A percentile compares a stretch with the other conserved stretches of the same genome.
Conservation (phyloP, 148 eudicot species). For the Bassia scoparia region DNA sequence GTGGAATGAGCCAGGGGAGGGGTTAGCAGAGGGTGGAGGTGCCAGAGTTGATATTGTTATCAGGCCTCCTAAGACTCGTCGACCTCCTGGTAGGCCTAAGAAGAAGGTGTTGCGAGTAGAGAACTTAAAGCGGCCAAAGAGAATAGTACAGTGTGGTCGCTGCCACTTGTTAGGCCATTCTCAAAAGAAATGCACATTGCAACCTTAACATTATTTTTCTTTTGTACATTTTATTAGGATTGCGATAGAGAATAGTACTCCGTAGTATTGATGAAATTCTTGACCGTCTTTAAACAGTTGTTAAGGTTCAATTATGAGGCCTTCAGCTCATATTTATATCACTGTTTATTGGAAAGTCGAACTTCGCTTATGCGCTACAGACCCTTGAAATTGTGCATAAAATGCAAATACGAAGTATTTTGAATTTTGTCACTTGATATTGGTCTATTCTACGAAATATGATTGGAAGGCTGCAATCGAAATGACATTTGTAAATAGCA, state of each 20-base stretch:
- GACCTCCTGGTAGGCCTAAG: slow-evolving; percentile 98
- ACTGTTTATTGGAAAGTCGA: not conserved
- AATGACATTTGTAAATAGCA: too few species aligned
- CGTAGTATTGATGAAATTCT: slow-evolving; percentile 7
- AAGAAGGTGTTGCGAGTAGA: slow-evolving; percentile 91
- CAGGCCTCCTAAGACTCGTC: slow-evolving; percentile 81
- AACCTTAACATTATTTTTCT: slow-evolving; percentile 26
- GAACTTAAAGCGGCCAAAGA: slow-evolving; percentile 82
- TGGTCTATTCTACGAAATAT: too few species aligned
- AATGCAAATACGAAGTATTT: too few species aligned
- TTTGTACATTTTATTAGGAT: slow-evolving; percentile 15
- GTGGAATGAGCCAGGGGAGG: slow-evolving; percentile 64
- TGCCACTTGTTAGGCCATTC: slow-evolving; percentile 97
- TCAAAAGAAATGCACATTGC: slow-evolving; percentile 93
- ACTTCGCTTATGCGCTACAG: too few species aligned
- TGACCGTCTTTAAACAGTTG: not conserved
- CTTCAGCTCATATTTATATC: not conserved
- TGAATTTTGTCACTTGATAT: too few species aligned
- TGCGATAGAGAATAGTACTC: slow-evolving; percentile 16
- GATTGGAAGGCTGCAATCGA: too few species aligned
- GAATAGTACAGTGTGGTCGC: slow-evolving; percentile 93
- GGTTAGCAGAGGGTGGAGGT: slow-evolving; percentile 50
- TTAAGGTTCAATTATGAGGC: not conserved
- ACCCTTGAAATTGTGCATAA: too few species aligned
- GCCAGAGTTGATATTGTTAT: slow-evolving; percentile 51